Base-by-base conservation (phyloP, 768 basidiomycete genomes). In the Hydnum rufescens region DNA sequence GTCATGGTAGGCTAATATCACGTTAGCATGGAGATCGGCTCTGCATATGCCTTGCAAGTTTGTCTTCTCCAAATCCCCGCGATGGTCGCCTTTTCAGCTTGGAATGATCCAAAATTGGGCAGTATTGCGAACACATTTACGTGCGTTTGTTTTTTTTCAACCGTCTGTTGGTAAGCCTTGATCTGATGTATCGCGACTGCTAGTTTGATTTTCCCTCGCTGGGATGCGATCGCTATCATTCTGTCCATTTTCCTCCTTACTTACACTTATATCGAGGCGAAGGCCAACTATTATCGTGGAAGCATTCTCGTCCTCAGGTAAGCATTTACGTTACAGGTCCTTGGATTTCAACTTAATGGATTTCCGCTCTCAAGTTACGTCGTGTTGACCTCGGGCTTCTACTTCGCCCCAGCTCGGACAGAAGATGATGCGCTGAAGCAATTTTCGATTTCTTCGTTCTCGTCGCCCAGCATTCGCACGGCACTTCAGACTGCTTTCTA, bases 181-280 rank as follows among this genome's bases (percentile, higher is more conserved):
- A 53, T 31, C 8, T 22, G 31, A 52, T 39, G 42, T 26, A 50
- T 22, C 32, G 43, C 8, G 26, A 5, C 31, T 30, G 55, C 2
- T 61, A 97, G 90, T 22, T 75, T 99, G 52, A 89, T 97, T 54
- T 95, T 99, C 74, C 95, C 95, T 0, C 78, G 90, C 58, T 99
- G 93, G 93, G 95, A 99, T 62, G 88, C 90, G 48, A 78, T 97
- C 59, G 82, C 80, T 26, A 81, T 97, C 61, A 83, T 97, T 58
- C 74, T 99, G 43, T 87, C 90, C 0, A 90, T 99, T 68, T 99
- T 97, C 73, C 66, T 97, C 57, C 77, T 99, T 73, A 97, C 95
- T 0, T 99, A 99, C 65, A 93, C 90, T 3, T 97, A 95, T 64
- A 95, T 97, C 60, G 95, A 99, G 67, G 90, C 90, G n/a, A 89